Base-by-base conservation (phyloP, 768 basidiomycete genomes). In the Tricholoma sp. region DNA sequence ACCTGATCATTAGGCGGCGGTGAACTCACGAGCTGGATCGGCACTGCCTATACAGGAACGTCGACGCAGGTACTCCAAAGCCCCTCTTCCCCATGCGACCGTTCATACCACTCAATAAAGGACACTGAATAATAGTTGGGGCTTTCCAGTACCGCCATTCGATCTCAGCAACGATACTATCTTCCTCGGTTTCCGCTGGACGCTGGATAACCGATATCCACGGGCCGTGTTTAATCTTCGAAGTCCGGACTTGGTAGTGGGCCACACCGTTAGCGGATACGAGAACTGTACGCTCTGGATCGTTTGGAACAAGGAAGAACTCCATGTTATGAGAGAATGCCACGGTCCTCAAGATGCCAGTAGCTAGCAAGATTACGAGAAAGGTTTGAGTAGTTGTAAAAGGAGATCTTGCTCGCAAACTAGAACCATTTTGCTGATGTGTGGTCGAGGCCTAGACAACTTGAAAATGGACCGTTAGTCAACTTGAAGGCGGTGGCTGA, bases 301-400 rank as follows among this genome's bases (percentile, higher is more conserved):
- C 74, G 64, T 81, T 78, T 29, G 76, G 78, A 15, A 77, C 66
- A 50, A 84, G 75, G 64, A 79, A 82, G 13, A 83, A 69, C 54
- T 81, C 77, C 81, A 83, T 82, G 42, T 33, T 50, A n/a, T 28
- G 11, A n/a, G 28, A 28, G 20, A 29, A 48, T n/a, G 9, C 12
- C 28, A n/a, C 18, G 11, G 24, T 18, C 29, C 7, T 49, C 12
- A 29, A 28, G 24, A 13, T 28, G 39, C 5, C 15, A 18, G 41
- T 4, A 7, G 9, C 9, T 10, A 42, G 17, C 10, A 42, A 18
- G 17, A 24, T 42, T 6, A 17, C 17, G 6, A 18, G 6, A 6
- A 17, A 17, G n/a, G 18, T 12, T 3, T 11, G 13, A 48, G 47
- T 31, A 2, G 13, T 48, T n/a, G 29, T 8, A 48, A 48, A 48